Conservation (phyloP, 2,329 filamentous ascomycete species). For the Lecanicillium sp. region DNA sequence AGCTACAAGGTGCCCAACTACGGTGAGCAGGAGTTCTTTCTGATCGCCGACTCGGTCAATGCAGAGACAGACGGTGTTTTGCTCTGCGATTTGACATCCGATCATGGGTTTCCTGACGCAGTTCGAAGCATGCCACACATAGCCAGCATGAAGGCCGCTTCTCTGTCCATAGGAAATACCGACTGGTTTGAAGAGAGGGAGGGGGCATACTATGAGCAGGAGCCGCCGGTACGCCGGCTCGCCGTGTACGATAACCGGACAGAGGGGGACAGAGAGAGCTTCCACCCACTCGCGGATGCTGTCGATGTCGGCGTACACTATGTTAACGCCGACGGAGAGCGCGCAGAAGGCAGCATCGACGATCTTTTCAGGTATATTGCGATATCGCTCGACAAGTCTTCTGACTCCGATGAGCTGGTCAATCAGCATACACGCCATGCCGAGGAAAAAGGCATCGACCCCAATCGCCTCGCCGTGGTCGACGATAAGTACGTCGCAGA, state of each 20-base stretch:
- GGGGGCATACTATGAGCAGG: not conserved
- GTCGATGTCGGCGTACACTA: constrained; percentile 13
- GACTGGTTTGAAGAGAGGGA: constrained; percentile 6
- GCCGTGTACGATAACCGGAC: constrained; percentile 7
- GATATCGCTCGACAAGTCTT: not conserved
- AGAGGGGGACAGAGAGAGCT: not conserved
- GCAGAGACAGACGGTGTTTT: not conserved
- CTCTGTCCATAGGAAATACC: not conserved
- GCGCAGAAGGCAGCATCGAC: not conserved
- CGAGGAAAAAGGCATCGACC: not conserved
- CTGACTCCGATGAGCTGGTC: not conserved
- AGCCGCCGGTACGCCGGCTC: not conserved
- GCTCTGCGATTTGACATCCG: constrained; percentile 3
- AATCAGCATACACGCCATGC: not conserved
- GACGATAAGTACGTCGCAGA: constrained; percentile 5
- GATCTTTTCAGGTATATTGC: constrained; percentile 2
- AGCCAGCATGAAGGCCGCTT: not conserved
- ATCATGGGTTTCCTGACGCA: constrained; percentile 10
- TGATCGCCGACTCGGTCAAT: constrained; percentile 8
- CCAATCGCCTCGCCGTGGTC: not conserved
- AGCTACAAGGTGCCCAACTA: constrained; percentile 4
- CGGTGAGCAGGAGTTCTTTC: constrained; percentile 6
- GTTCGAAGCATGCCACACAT: constrained; percentile 2
- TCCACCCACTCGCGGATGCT: constrained; percentile 6
- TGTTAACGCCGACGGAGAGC: not conserved